These are phyloP conservation scores for Stellera chamaejasme DNA, from an alignment of 345 rosid species.

Conservation along the genomic window DNA sequence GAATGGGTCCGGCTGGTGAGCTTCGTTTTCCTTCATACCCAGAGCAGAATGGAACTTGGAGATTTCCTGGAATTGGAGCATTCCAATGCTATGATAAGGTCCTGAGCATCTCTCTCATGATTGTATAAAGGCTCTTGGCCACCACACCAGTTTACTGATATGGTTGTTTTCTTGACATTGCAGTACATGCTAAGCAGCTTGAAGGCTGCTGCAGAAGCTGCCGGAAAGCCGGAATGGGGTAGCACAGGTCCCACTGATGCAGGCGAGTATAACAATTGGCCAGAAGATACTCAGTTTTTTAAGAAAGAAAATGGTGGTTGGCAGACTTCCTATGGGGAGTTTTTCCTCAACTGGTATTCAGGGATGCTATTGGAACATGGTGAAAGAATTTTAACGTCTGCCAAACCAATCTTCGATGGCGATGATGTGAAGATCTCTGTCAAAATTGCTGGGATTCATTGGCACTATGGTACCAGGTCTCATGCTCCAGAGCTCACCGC, in stretches of 20 bases:
- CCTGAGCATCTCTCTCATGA: not conserved
- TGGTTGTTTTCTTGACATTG: constrained; percentile 8
- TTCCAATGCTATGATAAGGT: constrained; percentile 98
- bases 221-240: constrained; percentile 94
- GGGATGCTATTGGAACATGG: constrained; percentile 82
- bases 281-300: constrained; percentile 86
- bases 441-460: constrained; percentile 91
- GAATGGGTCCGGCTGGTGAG: constrained; percentile 99
- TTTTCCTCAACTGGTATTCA: constrained; percentile 91
- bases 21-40: constrained; percentile 93
- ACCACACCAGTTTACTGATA: constrained; percentile 3
- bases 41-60: constrained; percentile 82
- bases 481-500: constrained; percentile 99
- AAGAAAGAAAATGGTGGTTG: constrained; percentile 82
- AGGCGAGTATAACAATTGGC: constrained; percentile 93
- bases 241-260: constrained; percentile 94
- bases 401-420: constrained; percentile 42
- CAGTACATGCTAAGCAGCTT: constrained; percentile 82
- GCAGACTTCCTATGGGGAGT: constrained; percentile 71
- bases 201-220: constrained; percentile 83
- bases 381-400: constrained; percentile 61
- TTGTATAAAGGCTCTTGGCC: not conserved
- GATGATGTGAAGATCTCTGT: constrained; percentile 65
- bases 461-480: constrained; percentile 94
- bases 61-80: constrained; percentile 95